These are phyloP conservation scores for Galerina marginata DNA, from an alignment of 768 basidiomycete species.

Conservation along the genomic window DNA sequence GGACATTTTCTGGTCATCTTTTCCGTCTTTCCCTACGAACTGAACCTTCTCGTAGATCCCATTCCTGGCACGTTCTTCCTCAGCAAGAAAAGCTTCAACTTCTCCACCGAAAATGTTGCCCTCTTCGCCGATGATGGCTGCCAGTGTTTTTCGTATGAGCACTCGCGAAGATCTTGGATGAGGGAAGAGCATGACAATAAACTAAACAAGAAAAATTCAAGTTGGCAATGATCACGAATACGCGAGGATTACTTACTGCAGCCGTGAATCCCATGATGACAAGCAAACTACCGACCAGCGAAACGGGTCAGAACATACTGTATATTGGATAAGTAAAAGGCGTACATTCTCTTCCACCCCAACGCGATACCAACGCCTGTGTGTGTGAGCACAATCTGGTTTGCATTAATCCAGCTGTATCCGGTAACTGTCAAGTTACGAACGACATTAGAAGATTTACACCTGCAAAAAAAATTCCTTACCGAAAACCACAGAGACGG, in stretches of 20 bases:
- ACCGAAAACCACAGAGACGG: slow-evolving; percentile 46
- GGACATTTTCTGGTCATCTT: slow-evolving; percentile 31
- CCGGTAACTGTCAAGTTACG: slow-evolving; percentile 36
- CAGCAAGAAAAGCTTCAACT: slow-evolving; percentile 50
- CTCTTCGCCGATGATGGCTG: slow-evolving; percentile 39
- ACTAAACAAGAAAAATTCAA: slow-evolving; percentile 24
- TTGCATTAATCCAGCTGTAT: slow-evolving; percentile 47
- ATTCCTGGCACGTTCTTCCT: slow-evolving; percentile 40
- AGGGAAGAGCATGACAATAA: slow-evolving; percentile 53
- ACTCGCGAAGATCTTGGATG: slow-evolving; percentile 47
- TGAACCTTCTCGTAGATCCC: slow-evolving; percentile 36
- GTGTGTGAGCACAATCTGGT: slow-evolving; percentile 32
- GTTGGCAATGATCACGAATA: not conserved
- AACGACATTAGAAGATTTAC: not conserved
- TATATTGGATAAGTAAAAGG: not conserved
- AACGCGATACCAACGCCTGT: slow-evolving; percentile 41
- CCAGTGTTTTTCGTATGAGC: slow-evolving; percentile 46
- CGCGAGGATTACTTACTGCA: slow-evolving; percentile 32
- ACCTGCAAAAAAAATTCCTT: not conserved
- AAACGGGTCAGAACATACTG: not conserved
- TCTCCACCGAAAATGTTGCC: slow-evolving; percentile 45
- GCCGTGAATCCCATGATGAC: slow-evolving; percentile 51
- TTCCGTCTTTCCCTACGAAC: slow-evolving; percentile 14
- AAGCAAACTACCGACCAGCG: slow-evolving; percentile 35
- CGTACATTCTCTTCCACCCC: slow-evolving; percentile 51